These are phyloP conservation scores for Exserohilum rostratum DNA, from an alignment of 2,329 filamentous ascomycete species.

Conservation along the genomic window DNA sequence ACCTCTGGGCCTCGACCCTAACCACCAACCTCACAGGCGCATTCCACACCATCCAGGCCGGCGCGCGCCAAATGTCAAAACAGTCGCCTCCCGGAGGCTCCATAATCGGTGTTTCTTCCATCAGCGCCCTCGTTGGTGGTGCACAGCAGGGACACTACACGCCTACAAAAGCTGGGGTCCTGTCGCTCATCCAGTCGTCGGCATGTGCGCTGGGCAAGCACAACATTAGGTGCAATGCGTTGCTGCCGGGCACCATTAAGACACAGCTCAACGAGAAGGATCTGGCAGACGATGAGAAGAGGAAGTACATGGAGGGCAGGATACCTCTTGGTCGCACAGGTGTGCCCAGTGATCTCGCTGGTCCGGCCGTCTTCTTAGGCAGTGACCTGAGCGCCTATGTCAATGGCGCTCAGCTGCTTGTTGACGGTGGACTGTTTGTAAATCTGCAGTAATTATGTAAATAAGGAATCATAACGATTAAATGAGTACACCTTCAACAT, in stretches of 20 bases:
- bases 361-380: conserved; percentile 84
- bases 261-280: conserved; percentile 87
- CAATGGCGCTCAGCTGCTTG: conserved; percentile 80
- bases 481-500: background rate
- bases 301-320: conserved; percentile 77
- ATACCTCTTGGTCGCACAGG: conserved; percentile 68
- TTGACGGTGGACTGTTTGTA: conserved; percentile 88
- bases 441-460: conserved; percentile 62
- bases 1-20: conserved; percentile 74
- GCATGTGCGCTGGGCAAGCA: conserved; percentile 79
- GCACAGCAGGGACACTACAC: conserved; percentile 84
- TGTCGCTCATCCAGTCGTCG: conserved; percentile 81
- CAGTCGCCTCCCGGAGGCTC: conserved; percentile 69
- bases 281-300: conserved; percentile 73
- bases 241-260: conserved; percentile 81
- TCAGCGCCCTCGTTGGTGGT: conserved; percentile 78
- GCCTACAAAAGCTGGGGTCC: conserved; percentile 79
- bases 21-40: conserved; percentile 83
- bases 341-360: conserved; percentile 71
- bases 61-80: conserved; percentile 78
- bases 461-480: background rate
- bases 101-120: conserved; percentile 78
- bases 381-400: conserved; percentile 66
- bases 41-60: conserved; percentile 87
- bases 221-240: conserved; percentile 79